A percentile compares a stretch with the other conserved stretches of the same genome.
These are phyloP conservation scores for Oldenlandia corymbosa DNA, from an alignment of 257 asterid species.

Conservation along the genomic window DNA sequence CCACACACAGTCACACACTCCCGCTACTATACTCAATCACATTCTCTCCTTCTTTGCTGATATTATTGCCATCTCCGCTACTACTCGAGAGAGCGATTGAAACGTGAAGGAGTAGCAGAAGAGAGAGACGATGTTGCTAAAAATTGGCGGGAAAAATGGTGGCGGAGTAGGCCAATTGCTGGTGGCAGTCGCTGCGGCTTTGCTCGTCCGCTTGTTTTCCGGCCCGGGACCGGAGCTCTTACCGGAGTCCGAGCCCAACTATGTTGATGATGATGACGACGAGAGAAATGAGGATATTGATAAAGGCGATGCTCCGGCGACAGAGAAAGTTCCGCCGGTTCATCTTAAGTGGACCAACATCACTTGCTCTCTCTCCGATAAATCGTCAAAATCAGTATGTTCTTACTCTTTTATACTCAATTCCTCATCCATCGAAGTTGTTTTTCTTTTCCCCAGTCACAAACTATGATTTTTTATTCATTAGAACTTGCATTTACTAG, in stretches of 20 bases:
- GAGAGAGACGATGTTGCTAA: constrained; percentile 35
- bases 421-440: background rate
- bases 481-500: background rate
- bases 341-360: constrained; percentile 67
- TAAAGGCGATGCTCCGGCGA: constrained; percentile 27
- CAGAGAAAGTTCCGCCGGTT: constrained; percentile 62
- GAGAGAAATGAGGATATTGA: constrained; percentile 16
- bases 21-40: background rate
- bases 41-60: background rate
- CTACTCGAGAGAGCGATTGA: background rate
- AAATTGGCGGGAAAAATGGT: constrained; percentile 63
- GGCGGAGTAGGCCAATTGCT: constrained; percentile 81
- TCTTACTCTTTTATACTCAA: background rate
- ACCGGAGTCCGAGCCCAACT: constrained; percentile 33
- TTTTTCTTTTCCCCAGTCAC: background rate
- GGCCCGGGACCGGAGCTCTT: constrained; percentile 55
- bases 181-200: constrained; percentile 80
- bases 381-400: constrained; percentile 55
- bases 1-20: background rate
- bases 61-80: background rate
- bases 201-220: constrained; percentile 71
- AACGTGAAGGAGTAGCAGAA: background rate
- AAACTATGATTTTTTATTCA: too few species aligned
- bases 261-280: constrained; percentile 18
- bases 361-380: constrained; percentile 72